Base-by-base conservation (phyloP, 148 eudicot genomes). In the Tetragonia tetragonoides region DNA sequence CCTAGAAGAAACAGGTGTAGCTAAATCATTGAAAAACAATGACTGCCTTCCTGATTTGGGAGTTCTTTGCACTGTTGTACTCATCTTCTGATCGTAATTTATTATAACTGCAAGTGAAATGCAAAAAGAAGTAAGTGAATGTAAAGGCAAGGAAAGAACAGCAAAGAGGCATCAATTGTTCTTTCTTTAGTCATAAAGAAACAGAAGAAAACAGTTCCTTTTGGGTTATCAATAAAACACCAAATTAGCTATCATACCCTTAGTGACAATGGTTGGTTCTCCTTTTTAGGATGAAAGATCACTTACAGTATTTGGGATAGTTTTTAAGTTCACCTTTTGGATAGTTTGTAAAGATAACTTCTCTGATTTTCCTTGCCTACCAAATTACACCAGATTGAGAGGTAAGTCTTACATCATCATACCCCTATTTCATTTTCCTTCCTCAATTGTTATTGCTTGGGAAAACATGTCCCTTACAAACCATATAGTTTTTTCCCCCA, bases 21-120 rank as follows among this genome's bases (percentile, higher is more conserved):
- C 91, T 83, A 95, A 83, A 82, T 95, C 99, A 57, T 90, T 93
- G 78, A 87, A 89, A 77, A 93, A 91, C 68, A 90, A 76, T 20
- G 99, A 95, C 68, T 90, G 94, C 39, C 97, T 78, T 44, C 93
- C 90, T 11, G 99, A 90, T 83, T 81, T 91, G 10, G 97, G 90
- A 77, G 93, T 95, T 81, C 90, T 89, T 46, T 85, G 86, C 47
- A 68, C 72, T 20, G 86, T 79, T 34, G 90, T 70, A 80, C 83
- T 90, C 97, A 95, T 95, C 54, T 81, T 80, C 24, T 34, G 2
- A 40, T 70, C 54, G 17, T 28, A 54, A 16, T 53, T 53, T 64
- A 69, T 60, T 62, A 68, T 59, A 65, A 42, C 76, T 71, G 56
- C 42, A 49, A 73, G 40, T 60, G 28, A n/a, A 44, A 3, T 10